Evolutionary conservation across 306 rosid species (phyloP).

Genomic region (Vachellia collinsii): DNA sequence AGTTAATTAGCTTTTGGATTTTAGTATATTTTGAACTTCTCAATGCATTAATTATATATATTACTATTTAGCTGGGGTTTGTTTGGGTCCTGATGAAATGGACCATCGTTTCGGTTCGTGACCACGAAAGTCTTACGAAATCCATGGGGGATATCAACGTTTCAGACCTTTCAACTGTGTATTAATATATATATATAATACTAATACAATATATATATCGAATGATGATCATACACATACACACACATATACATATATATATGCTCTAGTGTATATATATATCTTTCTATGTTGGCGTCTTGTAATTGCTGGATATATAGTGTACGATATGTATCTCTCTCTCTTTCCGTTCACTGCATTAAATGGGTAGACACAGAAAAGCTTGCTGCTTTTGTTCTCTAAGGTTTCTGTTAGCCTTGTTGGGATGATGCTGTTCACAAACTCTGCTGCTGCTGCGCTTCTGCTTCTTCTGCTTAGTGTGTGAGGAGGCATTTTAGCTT

Average conservation of each 20-base stretch:
- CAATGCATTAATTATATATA: conserved; percentile 25
- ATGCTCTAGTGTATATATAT: neutral
- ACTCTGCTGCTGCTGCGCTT: conserved; percentile 18
- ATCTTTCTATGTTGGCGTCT: neutral
- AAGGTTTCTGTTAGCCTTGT: conserved; percentile 47
- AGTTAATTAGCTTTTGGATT: conserved; percentile 26
- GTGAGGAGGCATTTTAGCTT: conserved; percentile 51
- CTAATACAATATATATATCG: conserved; percentile 11
- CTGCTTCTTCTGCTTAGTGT: conserved; percentile 32
- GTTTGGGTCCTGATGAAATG: conserved; percentile 39
- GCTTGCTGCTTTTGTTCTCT: conserved; percentile 46
- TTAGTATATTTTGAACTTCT: conserved; percentile 34
- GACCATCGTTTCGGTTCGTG: conserved; percentile 7
- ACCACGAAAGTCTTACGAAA: conserved; percentile 19
- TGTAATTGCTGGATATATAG: conserved; percentile 21
- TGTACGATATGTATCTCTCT: conserved; percentile 25
- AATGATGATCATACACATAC: neutral
- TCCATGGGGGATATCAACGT: conserved; percentile 4
- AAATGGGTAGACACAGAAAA: conserved; percentile 42
- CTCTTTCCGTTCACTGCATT: conserved; percentile 40
- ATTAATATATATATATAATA: conserved; percentile 19
- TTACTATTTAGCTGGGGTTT: conserved; percentile 23
- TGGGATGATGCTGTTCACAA: conserved; percentile 49
- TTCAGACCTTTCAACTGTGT: conserved; percentile 48
- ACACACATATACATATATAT: neutral